A percentile compares a stretch with the other conserved stretches of the same genome.
Conservation (phyloP, 306 rosid genomes). For the Pyrus pyrifolia region DNA sequence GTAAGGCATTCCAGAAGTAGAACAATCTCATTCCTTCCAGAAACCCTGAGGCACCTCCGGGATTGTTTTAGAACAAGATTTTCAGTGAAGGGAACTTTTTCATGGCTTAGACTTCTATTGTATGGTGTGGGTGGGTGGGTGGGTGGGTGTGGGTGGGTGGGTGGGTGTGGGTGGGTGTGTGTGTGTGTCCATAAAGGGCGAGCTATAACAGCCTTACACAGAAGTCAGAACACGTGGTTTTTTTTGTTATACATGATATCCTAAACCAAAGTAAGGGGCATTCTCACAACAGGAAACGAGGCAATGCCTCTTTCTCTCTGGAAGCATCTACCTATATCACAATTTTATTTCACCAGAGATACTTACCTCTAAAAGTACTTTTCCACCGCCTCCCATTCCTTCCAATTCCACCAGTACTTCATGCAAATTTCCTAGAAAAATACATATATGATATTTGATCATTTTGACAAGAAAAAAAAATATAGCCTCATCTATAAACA, state of each 20-base stretch:
- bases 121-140: no score
- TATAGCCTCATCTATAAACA: slow-evolving; percentile 11
- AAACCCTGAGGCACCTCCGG: neutral
- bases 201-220: neutral
- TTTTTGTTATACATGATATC: neutral
- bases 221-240: neutral
- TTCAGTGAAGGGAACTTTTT: neutral
- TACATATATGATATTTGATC: slow-evolving; percentile 14
- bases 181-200: neutral
- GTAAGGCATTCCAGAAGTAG: neutral
- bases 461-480: neutral
- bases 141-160: no score
- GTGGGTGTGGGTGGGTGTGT: no score
- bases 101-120: neutral
- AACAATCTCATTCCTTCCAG: neutral
- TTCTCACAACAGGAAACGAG: neutral
- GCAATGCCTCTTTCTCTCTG: neutral
- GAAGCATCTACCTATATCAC: neutral
- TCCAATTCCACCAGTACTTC: slow-evolving; percentile 79
- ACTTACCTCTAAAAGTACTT: slow-evolving; percentile 77
- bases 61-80: neutral
- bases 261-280: neutral
- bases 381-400: slow-evolving; percentile 99
- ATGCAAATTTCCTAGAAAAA: slow-evolving; percentile 63
- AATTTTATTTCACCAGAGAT: slow-evolving; percentile 15